A percentile compares a stretch with the other conserved stretches of the same genome.
These are phyloP conservation scores for Neofusicoccum sp. DNA, from an alignment of 2,329 filamentous ascomycete species.

Conservation along the genomic window DNA sequence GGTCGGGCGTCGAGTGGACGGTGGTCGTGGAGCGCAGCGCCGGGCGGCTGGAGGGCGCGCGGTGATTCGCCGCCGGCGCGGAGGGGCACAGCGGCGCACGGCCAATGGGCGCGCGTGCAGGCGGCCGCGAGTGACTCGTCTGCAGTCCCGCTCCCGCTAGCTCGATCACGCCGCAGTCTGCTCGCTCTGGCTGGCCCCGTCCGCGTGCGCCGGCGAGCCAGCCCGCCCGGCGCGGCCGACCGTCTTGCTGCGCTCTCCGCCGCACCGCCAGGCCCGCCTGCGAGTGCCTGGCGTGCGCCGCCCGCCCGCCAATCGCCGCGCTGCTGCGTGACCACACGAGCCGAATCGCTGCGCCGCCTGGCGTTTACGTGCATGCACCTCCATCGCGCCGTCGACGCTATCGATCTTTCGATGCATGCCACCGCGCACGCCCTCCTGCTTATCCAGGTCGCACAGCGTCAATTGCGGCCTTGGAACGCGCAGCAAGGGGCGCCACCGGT, in stretches of 20 bases:
- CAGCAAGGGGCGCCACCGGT: constrained; percentile 20
- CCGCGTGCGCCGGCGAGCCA: neutral
- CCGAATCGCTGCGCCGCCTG: constrained; percentile 17
- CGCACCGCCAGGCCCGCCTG: constrained; percentile 1
- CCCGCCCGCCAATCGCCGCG: constrained; percentile 11
- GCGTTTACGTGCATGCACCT: constrained; percentile 19
- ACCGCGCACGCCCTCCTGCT: constrained; percentile 16
- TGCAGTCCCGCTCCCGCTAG: constrained; percentile 21
- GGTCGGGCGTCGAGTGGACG: constrained; percentile 21
- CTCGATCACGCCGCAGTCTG: constrained; percentile 18
- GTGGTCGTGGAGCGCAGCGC: neutral
- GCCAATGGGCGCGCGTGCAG: constrained; percentile 5
- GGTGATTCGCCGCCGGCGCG: constrained; percentile 6
- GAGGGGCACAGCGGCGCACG: neutral
- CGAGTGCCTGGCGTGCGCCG: constrained; percentile 8
- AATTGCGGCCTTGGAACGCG: constrained; percentile 11
- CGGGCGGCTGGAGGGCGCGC: constrained; percentile 9
- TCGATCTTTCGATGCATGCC: constrained; percentile 20
- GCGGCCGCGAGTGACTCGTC: constrained; percentile 12
- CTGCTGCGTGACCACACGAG: constrained; percentile 3
- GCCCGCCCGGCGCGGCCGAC: constrained; percentile 12
- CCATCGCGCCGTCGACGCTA: constrained; percentile 2
- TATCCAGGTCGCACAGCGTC: constrained; percentile 15
- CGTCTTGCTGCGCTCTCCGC: neutral
- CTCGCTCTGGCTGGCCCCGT: constrained; percentile 6